These are phyloP conservation scores for Gossypium herbaceum DNA, from an alignment of 345 rosid species.

Conservation along the genomic window DNA sequence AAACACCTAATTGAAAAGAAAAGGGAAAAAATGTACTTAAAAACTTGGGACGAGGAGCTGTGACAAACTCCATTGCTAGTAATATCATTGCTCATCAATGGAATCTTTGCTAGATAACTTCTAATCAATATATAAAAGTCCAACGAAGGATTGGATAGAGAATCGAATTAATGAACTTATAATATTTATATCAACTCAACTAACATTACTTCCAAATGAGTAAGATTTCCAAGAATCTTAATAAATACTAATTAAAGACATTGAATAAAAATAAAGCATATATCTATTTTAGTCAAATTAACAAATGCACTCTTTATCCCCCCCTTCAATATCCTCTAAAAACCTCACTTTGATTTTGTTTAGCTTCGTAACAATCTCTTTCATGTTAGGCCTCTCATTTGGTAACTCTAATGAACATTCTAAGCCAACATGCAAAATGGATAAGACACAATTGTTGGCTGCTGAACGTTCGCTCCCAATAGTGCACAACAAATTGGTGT, in stretches of 20 bases:
- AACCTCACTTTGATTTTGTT: not conserved
- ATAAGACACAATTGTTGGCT: not conserved
- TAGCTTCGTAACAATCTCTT: not conserved
- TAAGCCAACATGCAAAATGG: not conserved
- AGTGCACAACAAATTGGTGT: not conserved
- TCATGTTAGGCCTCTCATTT: not conserved
- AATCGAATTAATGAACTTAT: not conserved
- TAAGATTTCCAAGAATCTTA: slow-evolving; percentile 42
- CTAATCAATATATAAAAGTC: not conserved
- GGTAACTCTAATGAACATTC: not conserved
- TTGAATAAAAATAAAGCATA: no score
- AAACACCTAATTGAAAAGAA: not conserved
- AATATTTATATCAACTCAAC: not conserved
- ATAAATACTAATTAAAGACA: no score
- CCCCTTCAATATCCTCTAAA: not conserved
- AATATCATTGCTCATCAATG: slow-evolving; percentile 51
- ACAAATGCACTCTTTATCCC: not conserved
- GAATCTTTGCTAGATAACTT: not conserved
- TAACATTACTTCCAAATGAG: slow-evolving; percentile 49
- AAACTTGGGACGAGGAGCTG: slow-evolving; percentile 42
- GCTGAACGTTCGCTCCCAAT: not conserved
- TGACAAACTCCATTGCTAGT: slow-evolving; percentile 48
- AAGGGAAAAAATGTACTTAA: slow-evolving; percentile 34
- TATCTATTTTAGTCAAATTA: no score
- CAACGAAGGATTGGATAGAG: not conserved